Base-by-base conservation (phyloP, 1,284 basidiomycete species). In the Polyporus tsugae region DNA sequence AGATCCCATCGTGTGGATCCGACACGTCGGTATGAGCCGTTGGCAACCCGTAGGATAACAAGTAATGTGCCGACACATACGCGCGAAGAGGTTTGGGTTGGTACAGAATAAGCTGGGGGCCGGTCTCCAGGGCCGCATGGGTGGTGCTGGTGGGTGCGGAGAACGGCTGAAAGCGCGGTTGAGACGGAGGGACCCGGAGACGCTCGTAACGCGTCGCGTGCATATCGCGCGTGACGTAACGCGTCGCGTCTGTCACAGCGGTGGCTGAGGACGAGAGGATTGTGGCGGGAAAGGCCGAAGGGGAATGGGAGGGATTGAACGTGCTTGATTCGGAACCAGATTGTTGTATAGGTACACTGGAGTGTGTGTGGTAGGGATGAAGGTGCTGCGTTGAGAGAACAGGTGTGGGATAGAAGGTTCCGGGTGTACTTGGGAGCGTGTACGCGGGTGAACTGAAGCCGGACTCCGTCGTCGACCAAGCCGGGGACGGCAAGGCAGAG, bases 151-250 rank as follows among this genome's bases (percentile, higher is more conserved):
- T 35, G 33, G 53, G 13, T 1, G 29, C 6, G 29, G 33, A 17
- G 29, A 17, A 46, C n/a, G 44, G n/a, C 11, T n/a, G 4, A 10
- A 49, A 22, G 22, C 44, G n/a, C 44, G 44, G 44, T 4, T 49
- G 46, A 10, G 44, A 6, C 4, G 29, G 25, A 55, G 52, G 52
- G 25, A 46, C 6, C 44, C 17, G 44, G 15, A 10, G 7, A 33
- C 29, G n/a, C 44, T 22, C 7, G 44, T 22, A n/a, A 22, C 55
- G 55, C 55, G 55, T 38, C 55, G 55, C 19, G 19, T 35, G 55
- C 4, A 22, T 58, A 38, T 58, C 33, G 11, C 35, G 19, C 55
- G 55, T 58, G 55, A 58, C 55, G 35, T 58, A 13, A 58, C 55
- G 35, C 35, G 33, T n/a, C 33, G 33, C 33, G 53, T 36, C 29